Evolutionary conservation across 176 grass and related monocot genomes (phyloP).

Genomic region (Hordeum vulgare): DNA sequence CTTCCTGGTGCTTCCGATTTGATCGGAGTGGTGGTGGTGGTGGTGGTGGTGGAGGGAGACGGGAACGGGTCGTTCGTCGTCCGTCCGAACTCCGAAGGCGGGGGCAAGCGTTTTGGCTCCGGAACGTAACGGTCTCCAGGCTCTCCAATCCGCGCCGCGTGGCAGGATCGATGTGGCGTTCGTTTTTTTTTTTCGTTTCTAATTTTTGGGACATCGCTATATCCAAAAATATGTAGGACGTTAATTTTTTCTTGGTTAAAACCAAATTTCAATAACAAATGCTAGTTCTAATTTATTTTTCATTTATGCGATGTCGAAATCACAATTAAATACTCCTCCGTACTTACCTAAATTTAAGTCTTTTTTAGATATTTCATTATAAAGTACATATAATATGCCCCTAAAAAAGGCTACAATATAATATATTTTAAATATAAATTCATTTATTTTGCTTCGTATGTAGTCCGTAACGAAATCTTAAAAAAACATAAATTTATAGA

Average conservation of each 20-base stretch:
- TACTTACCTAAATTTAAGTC: too few species aligned
- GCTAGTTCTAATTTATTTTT: too few species aligned
- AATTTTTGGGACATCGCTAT: neutral
- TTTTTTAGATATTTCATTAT: too few species aligned
- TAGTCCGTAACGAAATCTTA: too few species aligned
- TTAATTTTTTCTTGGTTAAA: too few species aligned
- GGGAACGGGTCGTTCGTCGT: slow-evolving; percentile 21
- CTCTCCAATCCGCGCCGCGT: slow-evolving; percentile 8
- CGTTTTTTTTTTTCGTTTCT: neutral
- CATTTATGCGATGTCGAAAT: neutral
- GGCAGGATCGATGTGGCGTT: neutral
- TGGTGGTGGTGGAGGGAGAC: neutral
- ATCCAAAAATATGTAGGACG: neutral
- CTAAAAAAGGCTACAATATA: too few species aligned
- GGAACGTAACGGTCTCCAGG: slow-evolving; percentile 43
- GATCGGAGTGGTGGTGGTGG: neutral
- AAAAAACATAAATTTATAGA: too few species aligned
- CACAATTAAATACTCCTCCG: neutral
- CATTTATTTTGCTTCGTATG: too few species aligned
- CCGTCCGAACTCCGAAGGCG: slow-evolving; percentile 41
- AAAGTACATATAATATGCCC: too few species aligned
- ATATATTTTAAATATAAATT: too few species aligned
- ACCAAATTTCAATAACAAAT: too few species aligned
- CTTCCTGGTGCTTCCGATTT: neutral
- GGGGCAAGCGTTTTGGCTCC: neutral